Evolutionary conservation across 331 rosid species (phyloP), one percentile per base, ranked within the genome.

Genomic region (Stylosanthes scabra): DNA sequence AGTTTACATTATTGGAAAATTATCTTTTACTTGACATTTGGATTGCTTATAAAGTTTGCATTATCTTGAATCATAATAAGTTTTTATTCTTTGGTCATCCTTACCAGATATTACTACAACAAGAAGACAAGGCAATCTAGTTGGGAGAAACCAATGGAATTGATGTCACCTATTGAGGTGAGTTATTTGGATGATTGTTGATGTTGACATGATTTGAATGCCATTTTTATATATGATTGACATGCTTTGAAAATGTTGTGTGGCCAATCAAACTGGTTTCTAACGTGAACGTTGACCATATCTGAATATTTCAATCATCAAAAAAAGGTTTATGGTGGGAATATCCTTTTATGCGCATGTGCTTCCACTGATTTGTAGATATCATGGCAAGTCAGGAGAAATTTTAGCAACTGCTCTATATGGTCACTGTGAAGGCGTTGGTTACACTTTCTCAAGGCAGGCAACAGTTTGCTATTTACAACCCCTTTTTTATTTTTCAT

Each of bases 81-180:
- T 63, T 60, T 57, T 60, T 79, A 50, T 47, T 71, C 54, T 64
- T 82, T 77, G 16, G 52, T 71, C 16, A 56, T 11, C 46, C 66
- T 81, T 68, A 27, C 45, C 86, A 95, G 99, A 74, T 95, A 95
- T 81, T 92, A 95, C 82, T 92, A 92, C 91, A 95, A 95, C 84
- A 92, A 83, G 84, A 92, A 85, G 82, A 87, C 97, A 15, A 90
- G 86, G 73, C 97, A 92, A 75, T 92, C 99, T 67, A 89, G 91
- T 81, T 95, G 99, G 99, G 99, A 95, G 79, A 95, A 95, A 81
- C 99, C 99, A 63, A 59, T 89, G 71, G 99, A 95, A 47, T 83
- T 95, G 78, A 95, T 95, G 99, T 88, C 99, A 29, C 98, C 99
- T 11, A 72, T 92, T 59, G 99, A 95, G 99, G 99, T 95, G 91